These are phyloP conservation scores for Begonia masoniana DNA, from an alignment of 306 rosid genomes.

Conservation along the genomic window DNA sequence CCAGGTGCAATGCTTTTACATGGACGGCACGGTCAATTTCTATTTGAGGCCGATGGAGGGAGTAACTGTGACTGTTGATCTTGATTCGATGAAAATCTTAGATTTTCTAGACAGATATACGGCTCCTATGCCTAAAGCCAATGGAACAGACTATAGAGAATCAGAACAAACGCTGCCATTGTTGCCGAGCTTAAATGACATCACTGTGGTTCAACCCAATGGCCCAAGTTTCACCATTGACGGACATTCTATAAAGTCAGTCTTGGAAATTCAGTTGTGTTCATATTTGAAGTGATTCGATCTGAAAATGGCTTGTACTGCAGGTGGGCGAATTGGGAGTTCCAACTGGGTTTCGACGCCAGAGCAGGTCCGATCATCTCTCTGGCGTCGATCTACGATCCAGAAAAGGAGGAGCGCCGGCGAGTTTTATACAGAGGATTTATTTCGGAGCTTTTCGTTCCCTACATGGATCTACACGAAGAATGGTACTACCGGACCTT, in stretches of 20 bases:
- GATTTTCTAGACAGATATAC: constrained; percentile 13
- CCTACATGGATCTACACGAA: constrained; percentile 57
- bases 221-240: constrained; percentile 14
- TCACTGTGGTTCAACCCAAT: background rate
- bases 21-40: constrained; percentile 18
- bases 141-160: constrained; percentile 19
- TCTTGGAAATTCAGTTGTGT: background rate
- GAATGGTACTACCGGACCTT: constrained; percentile 42
- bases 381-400: constrained; percentile 43
- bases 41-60: constrained; percentile 29
- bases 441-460: constrained; percentile 42
- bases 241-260: constrained; percentile 15
- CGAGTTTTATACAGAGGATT: constrained; percentile 43
- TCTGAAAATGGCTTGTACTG: background rate
- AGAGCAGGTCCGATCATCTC: constrained; percentile 43
- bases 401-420: constrained; percentile 21
- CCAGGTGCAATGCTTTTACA: constrained; percentile 9
- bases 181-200: constrained; percentile 13
- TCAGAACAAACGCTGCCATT: constrained; percentile 20
- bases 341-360: constrained; percentile 30
- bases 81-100: constrained; percentile 24
- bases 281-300: background rate
- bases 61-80: constrained; percentile 19
- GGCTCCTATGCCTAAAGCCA: constrained; percentile 19
- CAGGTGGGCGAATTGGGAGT: constrained; percentile 55